Evolutionary conservation across 805 yeast species (phyloP).

Genomic region (Candida argentea): DNA sequence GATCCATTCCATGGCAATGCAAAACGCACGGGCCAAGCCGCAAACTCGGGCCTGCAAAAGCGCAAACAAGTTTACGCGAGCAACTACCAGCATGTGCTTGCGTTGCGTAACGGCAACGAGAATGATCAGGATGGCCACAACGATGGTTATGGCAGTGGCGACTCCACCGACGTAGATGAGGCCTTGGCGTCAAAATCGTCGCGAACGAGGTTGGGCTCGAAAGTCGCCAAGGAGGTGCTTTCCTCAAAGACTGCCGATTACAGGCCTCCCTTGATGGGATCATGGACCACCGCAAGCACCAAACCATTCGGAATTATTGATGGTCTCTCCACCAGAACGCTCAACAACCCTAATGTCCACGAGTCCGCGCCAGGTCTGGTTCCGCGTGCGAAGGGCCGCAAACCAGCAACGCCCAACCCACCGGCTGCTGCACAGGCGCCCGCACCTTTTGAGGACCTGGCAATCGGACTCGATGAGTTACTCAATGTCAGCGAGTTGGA

Average conservation of each 20-base stretch:
- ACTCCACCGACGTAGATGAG: constrained; percentile 91
- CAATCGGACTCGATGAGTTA: constrained; percentile 60
- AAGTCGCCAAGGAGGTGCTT: constrained; percentile 88
- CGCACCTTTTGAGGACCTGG: constrained; percentile 22
- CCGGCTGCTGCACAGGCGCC: constrained; percentile 1
- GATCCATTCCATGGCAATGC: constrained; percentile 17
- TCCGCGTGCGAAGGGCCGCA: constrained; percentile 9
- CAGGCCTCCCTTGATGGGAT: constrained; percentile 86
- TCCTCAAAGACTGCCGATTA: constrained; percentile 77
- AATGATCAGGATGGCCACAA: constrained; percentile 9
- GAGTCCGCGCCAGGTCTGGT: constrained; percentile 3
- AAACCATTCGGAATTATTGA: constrained; percentile 92
- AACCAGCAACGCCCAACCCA: constrained; percentile 1
- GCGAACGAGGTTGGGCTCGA: constrained; percentile 46
- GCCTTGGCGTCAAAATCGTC: constrained; percentile 51
- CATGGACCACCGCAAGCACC: constrained; percentile 73
- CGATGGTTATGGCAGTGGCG: constrained; percentile 52
- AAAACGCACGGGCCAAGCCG: constrained; percentile 4
- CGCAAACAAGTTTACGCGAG: constrained; percentile 1
- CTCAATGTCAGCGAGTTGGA: constrained; percentile 83
- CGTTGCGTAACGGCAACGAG: constrained; percentile 1
- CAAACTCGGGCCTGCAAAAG: constrained; percentile 1
- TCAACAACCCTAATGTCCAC: constrained; percentile 25
- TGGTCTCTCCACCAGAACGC: constrained; percentile 81
- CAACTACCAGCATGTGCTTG: too few species aligned